phyloP scores from a whole-genome alignment of 129 eudicot species.

The Kitagawia praeruptora region DNA sequence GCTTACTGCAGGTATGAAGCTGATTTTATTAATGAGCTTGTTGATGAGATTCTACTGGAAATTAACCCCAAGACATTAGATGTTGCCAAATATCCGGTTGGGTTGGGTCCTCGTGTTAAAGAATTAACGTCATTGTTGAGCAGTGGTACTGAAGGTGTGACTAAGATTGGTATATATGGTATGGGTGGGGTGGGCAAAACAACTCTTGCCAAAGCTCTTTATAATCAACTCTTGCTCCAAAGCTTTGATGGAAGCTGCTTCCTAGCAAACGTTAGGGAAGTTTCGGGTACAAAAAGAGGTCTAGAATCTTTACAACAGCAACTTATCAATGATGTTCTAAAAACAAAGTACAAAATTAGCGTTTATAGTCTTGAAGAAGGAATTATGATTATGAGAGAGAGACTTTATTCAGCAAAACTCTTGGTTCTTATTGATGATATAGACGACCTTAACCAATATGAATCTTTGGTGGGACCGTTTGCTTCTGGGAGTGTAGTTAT shows the following conservation, averaged over 20 bases:
- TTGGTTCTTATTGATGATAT: slow-evolving; percentile 4
- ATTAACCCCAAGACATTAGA: background rate
- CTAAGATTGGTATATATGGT: background rate
- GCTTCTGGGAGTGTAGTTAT: too few relatives aligned
- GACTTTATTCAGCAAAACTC: background rate
- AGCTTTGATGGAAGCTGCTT: background rate
- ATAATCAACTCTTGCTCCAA: background rate
- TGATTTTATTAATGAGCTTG: background rate
- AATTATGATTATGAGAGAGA: background rate
- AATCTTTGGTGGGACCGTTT: slow-evolving; percentile 9
- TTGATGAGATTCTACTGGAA: background rate
- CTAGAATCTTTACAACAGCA: background rate
- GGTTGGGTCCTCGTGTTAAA: background rate
- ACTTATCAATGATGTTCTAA: background rate
- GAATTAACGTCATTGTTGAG: background rate
- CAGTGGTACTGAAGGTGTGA: background rate
- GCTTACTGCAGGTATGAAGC: slow-evolving; percentile 9
- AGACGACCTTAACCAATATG: background rate
- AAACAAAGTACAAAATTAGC: background rate
- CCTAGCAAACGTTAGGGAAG: background rate
- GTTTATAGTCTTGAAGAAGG: background rate
- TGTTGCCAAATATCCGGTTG: slow-evolving; percentile 1
- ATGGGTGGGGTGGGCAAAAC: too few relatives aligned
- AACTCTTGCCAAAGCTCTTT: background rate
- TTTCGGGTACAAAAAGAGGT: background rate